phyloP scores from a whole-genome alignment of 192 early-diverging fungal species.

The Endogone sp. region DNA sequence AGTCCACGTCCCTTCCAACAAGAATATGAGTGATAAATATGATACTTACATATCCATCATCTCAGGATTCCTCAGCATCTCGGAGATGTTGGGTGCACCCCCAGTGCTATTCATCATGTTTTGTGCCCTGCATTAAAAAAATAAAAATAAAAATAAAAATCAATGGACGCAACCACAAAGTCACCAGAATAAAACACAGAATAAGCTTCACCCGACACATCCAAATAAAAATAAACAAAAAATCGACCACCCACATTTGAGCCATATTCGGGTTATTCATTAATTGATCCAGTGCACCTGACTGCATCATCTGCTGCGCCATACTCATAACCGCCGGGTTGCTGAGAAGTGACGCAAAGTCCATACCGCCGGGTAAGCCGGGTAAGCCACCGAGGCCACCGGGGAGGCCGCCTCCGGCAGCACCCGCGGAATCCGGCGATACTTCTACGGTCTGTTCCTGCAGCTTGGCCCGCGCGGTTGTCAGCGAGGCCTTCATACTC shows the following conservation, averaged over 20 bases:
- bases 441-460: neutral
- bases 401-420: conserved; percentile 27
- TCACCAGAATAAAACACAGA: neutral
- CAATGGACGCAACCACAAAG: neutral
- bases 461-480: conserved; percentile 60
- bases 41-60: conserved; percentile 44
- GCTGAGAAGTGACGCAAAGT: conserved; percentile 78
- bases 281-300: conserved; percentile 74
- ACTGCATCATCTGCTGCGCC: conserved; percentile 90
- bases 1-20: neutral
- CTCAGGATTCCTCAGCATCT: conserved; percentile 75
- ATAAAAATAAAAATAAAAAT: conserved; percentile 9
- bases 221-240: neutral
- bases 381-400: conserved; percentile 49
- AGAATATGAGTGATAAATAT: conserved; percentile 1
- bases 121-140: conserved; percentile 67
- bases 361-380: conserved; percentile 71
- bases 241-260: conserved; percentile 58
- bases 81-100: conserved; percentile 44
- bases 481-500: conserved; percentile 74
- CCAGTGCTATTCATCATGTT: conserved; percentile 71
- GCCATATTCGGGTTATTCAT: conserved; percentile 90
- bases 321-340: conserved; percentile 96
- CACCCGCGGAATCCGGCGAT: conserved; percentile 20
- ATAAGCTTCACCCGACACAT: neutral